Evolutionary conservation across 306 rosid genomes (phyloP).

Genomic region (Cyamopsis tetragonoloba): DNA sequence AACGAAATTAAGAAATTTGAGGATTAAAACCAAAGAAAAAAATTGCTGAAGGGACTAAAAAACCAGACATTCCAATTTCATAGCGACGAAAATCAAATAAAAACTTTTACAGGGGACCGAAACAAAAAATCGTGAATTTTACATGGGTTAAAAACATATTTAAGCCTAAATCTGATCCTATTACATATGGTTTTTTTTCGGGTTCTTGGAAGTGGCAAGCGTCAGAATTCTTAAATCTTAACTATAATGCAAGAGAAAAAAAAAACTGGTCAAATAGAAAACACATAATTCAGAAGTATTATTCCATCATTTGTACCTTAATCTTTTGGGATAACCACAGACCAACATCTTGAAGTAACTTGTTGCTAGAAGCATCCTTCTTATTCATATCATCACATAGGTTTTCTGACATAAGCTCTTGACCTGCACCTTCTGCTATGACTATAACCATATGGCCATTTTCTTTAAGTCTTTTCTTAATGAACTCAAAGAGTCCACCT

Average conservation of each 20-base stretch:
- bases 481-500: constrained; percentile 58
- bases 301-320: constrained; percentile 37
- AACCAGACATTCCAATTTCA: no score
- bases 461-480: constrained; percentile 55
- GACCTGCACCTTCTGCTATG: constrained; percentile 78
- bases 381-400: constrained; percentile 8
- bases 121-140: no score
- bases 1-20: no score
- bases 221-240: background rate
- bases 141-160: no score
- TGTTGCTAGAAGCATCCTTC: constrained; percentile 49
- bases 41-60: no score
- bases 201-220: background rate
- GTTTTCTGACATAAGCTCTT: constrained; percentile 44
- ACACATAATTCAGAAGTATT: background rate
- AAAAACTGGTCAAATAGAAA: background rate
- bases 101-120: no score
- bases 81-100: no score
- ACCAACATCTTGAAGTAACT: constrained; percentile 60
- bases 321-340: constrained; percentile 62
- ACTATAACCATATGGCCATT: constrained; percentile 74
- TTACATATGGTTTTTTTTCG: background rate
- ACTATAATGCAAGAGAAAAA: background rate
- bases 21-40: no score
- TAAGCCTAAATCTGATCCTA: background rate